Evolutionary conservation across 805 yeast genomes (phyloP), one percentile per base, ranked within the genome.

Genomic region (Candida michaelii): DNA sequence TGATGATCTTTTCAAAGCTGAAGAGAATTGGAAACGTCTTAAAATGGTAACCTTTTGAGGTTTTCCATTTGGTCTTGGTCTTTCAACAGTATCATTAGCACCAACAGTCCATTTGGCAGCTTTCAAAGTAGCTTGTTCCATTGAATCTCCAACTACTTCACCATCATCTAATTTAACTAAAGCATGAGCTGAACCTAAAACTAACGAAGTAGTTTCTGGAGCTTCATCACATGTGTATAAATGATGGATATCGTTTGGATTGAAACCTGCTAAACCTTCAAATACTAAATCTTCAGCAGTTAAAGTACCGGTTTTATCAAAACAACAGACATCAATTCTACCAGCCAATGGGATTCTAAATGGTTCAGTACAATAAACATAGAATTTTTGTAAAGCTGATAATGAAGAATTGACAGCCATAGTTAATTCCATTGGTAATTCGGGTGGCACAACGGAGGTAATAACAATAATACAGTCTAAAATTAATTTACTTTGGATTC

Each of bases 371-470:
- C 99, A 93, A 72, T 85, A 93, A 49, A 93, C 83, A 62, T 83
- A 90, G 62, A 76, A 83, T 65, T 93, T 93, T 54, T 85, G 82
- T 51, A 93, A 75, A 2, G 97, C 89, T 45, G 89, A 80, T 62
- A 93, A 74, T 5, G 98, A 90, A 29, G 86, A 77, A 66, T 93
- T 93, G 30, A 93, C 99, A 46, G 99, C 98, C 91, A 93, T 84
- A 11, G 99, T 93, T 55, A 93, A 77, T 72, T 93, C 99, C 98
- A 93, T 93, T 45, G 99, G 99, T 53, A 93, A 77, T 69, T 93
- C 99, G 32, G 99, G 99, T 27, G 99, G 99, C 30, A 93, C 99
- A 50, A 93, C 99, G 39, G 98, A 90, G 14, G 99, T 93, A 55
- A 93, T 79, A 54, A 93, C 95, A 59, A 93, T 79, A 51, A 93